phyloP scores from a whole-genome alignment of 768 basidiomycete species.

The Megacollybia marginata region DNA sequence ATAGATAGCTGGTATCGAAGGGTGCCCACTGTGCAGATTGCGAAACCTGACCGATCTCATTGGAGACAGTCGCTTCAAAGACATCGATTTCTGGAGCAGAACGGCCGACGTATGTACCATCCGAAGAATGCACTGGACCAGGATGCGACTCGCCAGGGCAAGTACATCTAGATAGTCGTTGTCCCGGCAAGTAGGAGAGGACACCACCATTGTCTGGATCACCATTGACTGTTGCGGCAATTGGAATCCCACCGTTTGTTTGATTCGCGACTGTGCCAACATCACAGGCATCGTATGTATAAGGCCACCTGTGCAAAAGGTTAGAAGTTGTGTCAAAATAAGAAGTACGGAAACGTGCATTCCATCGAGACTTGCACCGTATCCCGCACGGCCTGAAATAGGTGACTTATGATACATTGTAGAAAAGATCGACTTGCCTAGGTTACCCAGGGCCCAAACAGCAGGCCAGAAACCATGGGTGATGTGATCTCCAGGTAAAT shows the following conservation, averaged over 20 bases:
- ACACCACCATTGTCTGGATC: constrained; percentile 20
- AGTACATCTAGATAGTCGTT: constrained; percentile 50
- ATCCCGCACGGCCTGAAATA: constrained; percentile 33
- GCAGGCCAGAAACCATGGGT: constrained; percentile 75
- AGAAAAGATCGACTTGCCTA: constrained; percentile 8
- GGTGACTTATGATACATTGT: neutral
- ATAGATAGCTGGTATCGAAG: constrained; percentile 38
- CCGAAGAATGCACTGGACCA: constrained; percentile 32
- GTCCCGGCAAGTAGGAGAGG: constrained; percentile 46
- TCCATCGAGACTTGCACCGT: constrained; percentile 47
- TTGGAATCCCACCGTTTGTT: constrained; percentile 35
- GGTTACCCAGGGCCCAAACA: constrained; percentile 27
- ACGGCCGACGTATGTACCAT: constrained; percentile 45
- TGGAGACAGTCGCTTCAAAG: constrained; percentile 41
- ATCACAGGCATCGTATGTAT: constrained; percentile 44
- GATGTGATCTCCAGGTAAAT: constrained; percentile 60
- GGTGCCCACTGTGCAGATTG: constrained; percentile 50
- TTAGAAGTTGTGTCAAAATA: constrained; percentile 10
- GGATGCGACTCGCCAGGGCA: constrained; percentile 52
- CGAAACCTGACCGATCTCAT: constrained; percentile 27
- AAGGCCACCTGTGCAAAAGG: constrained; percentile 27
- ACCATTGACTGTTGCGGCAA: constrained; percentile 26
- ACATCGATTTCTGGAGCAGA: constrained; percentile 57
- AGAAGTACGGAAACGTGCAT: constrained; percentile 31
- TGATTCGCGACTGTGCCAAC: constrained; percentile 54